Evolutionary conservation across 2,329 filamentous ascomycete genomes (phyloP), one percentile per base, ranked within the genome.

Genomic region (Venturia carpophila): DNA sequence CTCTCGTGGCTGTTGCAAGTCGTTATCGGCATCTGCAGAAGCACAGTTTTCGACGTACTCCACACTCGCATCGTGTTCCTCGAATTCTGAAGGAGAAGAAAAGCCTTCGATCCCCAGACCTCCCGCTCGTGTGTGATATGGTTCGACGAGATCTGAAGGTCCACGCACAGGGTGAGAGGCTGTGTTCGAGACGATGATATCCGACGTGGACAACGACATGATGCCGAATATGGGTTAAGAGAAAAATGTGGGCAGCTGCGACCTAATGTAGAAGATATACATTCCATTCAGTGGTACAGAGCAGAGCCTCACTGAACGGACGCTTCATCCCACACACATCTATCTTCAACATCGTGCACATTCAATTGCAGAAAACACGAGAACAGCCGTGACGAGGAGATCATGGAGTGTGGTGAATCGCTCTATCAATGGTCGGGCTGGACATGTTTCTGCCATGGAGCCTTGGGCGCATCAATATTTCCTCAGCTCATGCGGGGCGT

Each of bases 401-500:
- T 34, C 11, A 19, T 34, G 49, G 49, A 15, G 49, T 10, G 27
- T 56, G 24, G 24, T 17, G 13, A 17, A 17, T 37, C 49, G 4
- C 4, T 37, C 17, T 56, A 7, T 56, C 7, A 56, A 27, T 56
- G 49, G 52, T 39, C 52, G 37, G 52, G 52, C 52, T 39, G 30
- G 52, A 58, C 13, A 56, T 9, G 30, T 34, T 37, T 34, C 52
- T 56, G 52, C 52, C 27, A 37, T 34, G 30, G 27, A 34, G 52
- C 27, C 52, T 34, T 34, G 27, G 52, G 27, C 30, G 30, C 13
- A 37, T 56, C 52, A 37, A 30, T 37, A n/a, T 19, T 34, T 37
- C 27, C 30, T 17, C 52, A 58, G 52, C 52, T 37, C 15, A 58
- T 58, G 52, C 52, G 17, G 24, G 52, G 52, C 47, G 47, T 34